phyloP scores from a whole-genome alignment of 2,329 filamentous ascomycete genomes.

The Aureobasidium sp. region DNA sequence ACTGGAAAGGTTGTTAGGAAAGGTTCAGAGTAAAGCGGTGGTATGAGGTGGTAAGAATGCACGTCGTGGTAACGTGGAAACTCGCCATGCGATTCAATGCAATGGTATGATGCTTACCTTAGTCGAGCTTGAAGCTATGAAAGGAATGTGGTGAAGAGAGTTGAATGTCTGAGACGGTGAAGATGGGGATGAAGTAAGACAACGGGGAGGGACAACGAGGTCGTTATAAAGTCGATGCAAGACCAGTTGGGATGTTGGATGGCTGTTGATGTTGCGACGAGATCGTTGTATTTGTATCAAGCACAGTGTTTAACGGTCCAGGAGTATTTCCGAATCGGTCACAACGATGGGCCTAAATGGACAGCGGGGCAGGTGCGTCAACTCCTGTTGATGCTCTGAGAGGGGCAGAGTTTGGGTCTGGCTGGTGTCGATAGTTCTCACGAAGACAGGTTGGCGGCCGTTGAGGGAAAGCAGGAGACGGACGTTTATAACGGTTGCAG shows the following conservation, averaged over 20 bases:
- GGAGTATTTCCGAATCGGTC: conserved; percentile 15
- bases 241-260: conserved; percentile 16
- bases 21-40: neutral
- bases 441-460: conserved; percentile 13
- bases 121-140: conserved; percentile 13
- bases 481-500: conserved; percentile 14
- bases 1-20: neutral
- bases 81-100: neutral
- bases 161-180: conserved; percentile 1
- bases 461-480: conserved; percentile 16
- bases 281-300: conserved; percentile 17
- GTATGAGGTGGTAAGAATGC: neutral
- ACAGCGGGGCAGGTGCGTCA: conserved; percentile 14
- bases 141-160: conserved; percentile 5
- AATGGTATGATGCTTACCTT: conserved; percentile 3
- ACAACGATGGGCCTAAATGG: conserved; percentile 16
- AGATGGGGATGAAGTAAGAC: conserved; percentile 13
- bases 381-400: conserved; percentile 9
- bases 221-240: conserved; percentile 17
- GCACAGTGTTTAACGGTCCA: conserved; percentile 7
- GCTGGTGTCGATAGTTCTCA: conserved; percentile 14
- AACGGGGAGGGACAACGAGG: conserved; percentile 17
- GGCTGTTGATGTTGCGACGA: conserved; percentile 15
- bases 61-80: neutral
- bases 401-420: conserved; percentile 12